Evolutionary conservation across 2,329 filamentous ascomycete genomes (phyloP).

Genomic region (Aspergillus caelatus): DNA sequence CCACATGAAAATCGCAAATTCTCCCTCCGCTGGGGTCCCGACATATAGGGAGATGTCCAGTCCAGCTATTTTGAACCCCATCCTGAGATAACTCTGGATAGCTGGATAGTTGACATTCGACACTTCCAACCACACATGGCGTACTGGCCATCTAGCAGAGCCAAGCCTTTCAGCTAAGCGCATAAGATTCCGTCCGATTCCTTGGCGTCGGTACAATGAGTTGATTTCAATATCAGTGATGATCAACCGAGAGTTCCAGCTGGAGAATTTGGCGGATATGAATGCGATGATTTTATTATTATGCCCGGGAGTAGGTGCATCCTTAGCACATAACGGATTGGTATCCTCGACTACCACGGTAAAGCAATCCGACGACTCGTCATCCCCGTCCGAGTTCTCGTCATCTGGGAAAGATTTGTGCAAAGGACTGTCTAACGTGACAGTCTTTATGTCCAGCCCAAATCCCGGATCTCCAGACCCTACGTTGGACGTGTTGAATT

Average conservation of each 20-base stretch:
- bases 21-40: neutral
- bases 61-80: neutral
- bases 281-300: neutral
- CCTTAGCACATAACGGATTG: neutral
- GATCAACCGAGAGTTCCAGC: neutral
- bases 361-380: neutral
- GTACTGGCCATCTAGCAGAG: neutral
- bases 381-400: neutral
- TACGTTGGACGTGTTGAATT: neutral
- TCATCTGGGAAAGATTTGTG: neutral
- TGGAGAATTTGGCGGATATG: neutral
- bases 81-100: neutral
- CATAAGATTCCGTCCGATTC: neutral
- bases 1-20: neutral
- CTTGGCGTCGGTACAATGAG: neutral
- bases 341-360: neutral
- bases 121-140: neutral
- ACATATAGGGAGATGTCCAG: neutral
- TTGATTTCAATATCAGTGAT: neutral
- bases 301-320: rapidly evolving
- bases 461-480: neutral
- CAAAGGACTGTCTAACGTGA: neutral
- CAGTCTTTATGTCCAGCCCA: neutral
- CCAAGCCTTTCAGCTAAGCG: neutral
- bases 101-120: neutral